Conservation (phyloP, 371 early-diverging fungal genomes). For the Apophysomyces elegans region DNA sequence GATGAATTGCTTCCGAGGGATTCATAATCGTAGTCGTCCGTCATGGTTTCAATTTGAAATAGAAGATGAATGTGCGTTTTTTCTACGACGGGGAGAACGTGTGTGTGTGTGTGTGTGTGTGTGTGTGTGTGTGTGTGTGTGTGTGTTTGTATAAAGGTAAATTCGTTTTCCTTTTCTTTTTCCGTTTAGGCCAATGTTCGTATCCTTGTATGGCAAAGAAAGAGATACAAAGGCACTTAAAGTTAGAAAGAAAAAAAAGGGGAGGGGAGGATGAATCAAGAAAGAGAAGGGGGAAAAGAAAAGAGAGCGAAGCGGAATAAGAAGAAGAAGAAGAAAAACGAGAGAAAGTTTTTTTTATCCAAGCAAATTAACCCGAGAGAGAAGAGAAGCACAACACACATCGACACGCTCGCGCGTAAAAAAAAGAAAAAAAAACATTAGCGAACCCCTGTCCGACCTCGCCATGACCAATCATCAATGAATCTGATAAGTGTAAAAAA, state of each 20-base stretch:
- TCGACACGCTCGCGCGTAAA: neutral
- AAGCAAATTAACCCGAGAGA: neutral
- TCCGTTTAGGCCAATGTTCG: too few species aligned
- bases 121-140: too few species aligned
- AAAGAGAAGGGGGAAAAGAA: conserved; percentile 8
- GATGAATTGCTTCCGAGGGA: conserved; percentile 81
- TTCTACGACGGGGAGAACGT: too few species aligned
- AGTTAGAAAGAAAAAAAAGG: neutral
- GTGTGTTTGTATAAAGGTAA: too few species aligned
- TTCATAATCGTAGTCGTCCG: conserved; percentile 86
- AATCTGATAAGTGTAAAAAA: conserved; percentile 4
- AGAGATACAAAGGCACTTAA: neutral
- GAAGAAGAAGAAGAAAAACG: conserved; percentile 14
- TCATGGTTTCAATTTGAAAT: conserved; percentile 15
- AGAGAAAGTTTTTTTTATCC: conserved; percentile 6
- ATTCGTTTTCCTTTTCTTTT: too few species aligned
- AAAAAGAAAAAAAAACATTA: conserved; percentile 4
- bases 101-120: too few species aligned
- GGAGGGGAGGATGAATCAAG: neutral
- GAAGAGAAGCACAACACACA: neutral
- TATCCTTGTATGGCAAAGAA: too few species aligned
- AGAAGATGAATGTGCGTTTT: too few species aligned
- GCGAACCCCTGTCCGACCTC: conserved; percentile 12
- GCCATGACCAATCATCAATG: conserved; percentile 3
- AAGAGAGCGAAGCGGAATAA: neutral